A percentile compares a stretch with the other conserved stretches of the same genome.
phyloP scores from a whole-genome alignment of 495 filamentous ascomycete species.

The Terfezia claveryi region DNA sequence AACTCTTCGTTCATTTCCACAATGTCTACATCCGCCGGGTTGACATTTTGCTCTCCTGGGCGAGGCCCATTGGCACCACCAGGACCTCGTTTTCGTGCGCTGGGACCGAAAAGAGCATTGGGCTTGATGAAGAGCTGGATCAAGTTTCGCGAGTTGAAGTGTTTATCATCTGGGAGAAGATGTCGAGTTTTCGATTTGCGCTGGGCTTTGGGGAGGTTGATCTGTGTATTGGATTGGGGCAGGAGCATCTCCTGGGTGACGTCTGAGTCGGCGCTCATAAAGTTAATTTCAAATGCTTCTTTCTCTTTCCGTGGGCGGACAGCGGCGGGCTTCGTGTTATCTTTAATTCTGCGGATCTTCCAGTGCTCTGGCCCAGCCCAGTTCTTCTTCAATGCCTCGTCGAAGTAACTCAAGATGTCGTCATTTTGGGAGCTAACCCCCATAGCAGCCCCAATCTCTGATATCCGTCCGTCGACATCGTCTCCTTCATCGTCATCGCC shows the following conservation, averaged over 20 bases:
- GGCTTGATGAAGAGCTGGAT: conserved; percentile 85
- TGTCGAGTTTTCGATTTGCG: conserved; percentile 88
- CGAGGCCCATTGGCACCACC: conserved; percentile 21
- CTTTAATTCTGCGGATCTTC: conserved; percentile 46
- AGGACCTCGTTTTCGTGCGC: conserved; percentile 17
- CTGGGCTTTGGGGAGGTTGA: conserved; percentile 73
- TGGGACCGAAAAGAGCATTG: conserved; percentile 35
- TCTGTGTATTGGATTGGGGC: conserved; percentile 52
- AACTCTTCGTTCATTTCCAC: conserved; percentile 84
- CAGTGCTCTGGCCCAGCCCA: conserved; percentile 99
- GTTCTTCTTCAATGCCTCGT: conserved; percentile 82
- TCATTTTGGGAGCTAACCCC: conserved; percentile 36
- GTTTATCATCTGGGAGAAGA: conserved; percentile 89
- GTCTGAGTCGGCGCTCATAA: conserved; percentile 41
- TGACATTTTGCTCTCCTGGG: conserved; percentile 27
- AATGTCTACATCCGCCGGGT: conserved; percentile 22
- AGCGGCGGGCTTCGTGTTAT: conserved; percentile 27
- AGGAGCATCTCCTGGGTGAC: conserved; percentile 68
- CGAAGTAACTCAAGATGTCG: conserved; percentile 91
- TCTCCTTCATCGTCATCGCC: conserved; percentile 37
- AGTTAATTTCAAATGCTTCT: conserved; percentile 88
- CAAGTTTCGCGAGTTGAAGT: conserved; percentile 84
- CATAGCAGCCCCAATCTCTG: conserved; percentile 33
- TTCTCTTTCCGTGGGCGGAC: conserved; percentile 53
- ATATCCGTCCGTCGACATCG: conserved; percentile 37